Percentiles rank a stretch among this genome's conserved stretches.
Conservation (phyloP, 768 basidiomycete species). For the Leucocoprinus leucothites region DNA sequence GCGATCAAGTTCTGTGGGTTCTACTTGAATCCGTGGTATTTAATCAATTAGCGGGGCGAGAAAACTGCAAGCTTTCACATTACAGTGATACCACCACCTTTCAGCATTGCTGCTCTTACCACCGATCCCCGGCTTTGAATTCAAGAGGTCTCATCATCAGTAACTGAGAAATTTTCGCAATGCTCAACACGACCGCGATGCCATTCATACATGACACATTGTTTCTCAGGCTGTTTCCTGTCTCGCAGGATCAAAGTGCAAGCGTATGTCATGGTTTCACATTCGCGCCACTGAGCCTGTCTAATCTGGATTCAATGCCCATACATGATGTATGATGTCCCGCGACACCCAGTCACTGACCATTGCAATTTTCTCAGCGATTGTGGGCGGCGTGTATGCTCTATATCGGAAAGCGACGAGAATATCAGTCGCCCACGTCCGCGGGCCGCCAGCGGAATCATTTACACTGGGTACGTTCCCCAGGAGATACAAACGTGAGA, state of each 20-base stretch:
- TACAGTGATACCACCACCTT: background rate
- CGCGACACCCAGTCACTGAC: slow-evolving; percentile 11
- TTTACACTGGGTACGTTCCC: slow-evolving; percentile 40
- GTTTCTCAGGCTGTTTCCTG: slow-evolving; percentile 1
- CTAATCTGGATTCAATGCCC: background rate
- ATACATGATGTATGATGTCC: background rate
- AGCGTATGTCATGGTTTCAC: background rate
- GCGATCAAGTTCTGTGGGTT: too few relatives aligned
- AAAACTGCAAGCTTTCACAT: too few relatives aligned
- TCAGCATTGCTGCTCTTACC: background rate
- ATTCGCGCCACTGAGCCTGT: background rate
- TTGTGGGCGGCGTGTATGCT: slow-evolving; percentile 21
- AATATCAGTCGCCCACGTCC: slow-evolving; percentile 42
- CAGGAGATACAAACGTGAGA: background rate
- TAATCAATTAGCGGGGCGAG: too few relatives aligned
- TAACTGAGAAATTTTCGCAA: background rate
- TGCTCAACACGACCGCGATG: background rate
- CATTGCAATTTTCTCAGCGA: slow-evolving; percentile 15
- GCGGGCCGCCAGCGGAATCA: slow-evolving; percentile 47
- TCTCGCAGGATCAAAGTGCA: slow-evolving; percentile 2
- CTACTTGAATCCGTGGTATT: too few relatives aligned
- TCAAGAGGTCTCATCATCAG: background rate
- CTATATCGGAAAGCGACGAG: slow-evolving; percentile 33
- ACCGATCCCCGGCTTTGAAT: background rate
- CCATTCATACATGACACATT: background rate